Evolutionary conservation across 202 grass and related monocot species (phyloP).

Genomic region (Panicum virgatum): DNA sequence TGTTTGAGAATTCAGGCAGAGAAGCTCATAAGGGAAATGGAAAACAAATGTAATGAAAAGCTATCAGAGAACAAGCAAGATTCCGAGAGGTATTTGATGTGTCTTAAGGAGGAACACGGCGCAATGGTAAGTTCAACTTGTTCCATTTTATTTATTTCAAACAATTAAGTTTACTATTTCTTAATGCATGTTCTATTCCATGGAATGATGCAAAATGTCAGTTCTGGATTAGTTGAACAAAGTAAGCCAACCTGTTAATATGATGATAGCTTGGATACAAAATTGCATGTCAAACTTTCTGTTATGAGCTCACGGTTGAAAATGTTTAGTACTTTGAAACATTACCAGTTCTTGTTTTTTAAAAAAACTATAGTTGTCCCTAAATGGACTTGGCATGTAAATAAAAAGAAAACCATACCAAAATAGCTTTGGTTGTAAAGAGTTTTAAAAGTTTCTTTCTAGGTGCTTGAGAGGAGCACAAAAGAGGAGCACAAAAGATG

Average conservation of each 20-base stretch:
- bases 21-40: constrained; percentile 79
- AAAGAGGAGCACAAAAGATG: background rate
- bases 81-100: constrained; percentile 54
- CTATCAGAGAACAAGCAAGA: constrained; percentile 75
- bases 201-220: constrained; percentile 18
- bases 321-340: constrained; percentile 13
- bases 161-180: constrained; percentile 20
- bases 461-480: constrained; percentile 16
- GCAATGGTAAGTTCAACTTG: constrained; percentile 50
- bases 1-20: constrained; percentile 68
- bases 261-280: constrained; percentile 8
- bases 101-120: constrained; percentile 73
- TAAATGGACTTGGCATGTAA: constrained; percentile 11
- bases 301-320: background rate
- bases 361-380: background rate
- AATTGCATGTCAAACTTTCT: constrained; percentile 7
- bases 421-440: constrained; percentile 13
- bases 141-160: constrained; percentile 42
- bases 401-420: constrained; percentile 20
- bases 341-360: background rate
- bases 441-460: constrained; percentile 28
- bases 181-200: constrained; percentile 2
- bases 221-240: constrained; percentile 29
- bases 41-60: constrained; percentile 73
- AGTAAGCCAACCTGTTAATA: constrained; percentile 14